A percentile compares a stretch with the other conserved stretches of the same genome.
phyloP scores from a whole-genome alignment of 176 grass and related monocot species.

The Phragmites australis region DNA sequence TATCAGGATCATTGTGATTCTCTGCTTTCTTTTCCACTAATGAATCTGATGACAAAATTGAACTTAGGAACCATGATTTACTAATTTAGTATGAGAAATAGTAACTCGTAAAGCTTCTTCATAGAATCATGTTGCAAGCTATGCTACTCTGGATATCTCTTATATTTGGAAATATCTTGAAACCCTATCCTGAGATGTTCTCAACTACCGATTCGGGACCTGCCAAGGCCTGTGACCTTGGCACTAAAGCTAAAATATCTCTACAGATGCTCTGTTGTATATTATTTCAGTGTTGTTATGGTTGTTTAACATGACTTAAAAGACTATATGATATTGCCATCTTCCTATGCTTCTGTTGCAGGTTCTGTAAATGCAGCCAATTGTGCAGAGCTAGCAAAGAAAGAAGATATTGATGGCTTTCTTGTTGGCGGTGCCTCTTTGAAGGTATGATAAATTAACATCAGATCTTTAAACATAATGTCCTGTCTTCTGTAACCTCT shows the following conservation, averaged over 20 bases:
- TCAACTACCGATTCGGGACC: neutral
- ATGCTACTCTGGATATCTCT: neutral
- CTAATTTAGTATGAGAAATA: neutral
- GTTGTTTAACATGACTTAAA: neutral
- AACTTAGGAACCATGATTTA: neutral
- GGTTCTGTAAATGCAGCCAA: constrained; percentile 91
- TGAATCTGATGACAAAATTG: neutral
- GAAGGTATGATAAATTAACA: constrained; percentile 55
- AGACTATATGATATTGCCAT: neutral
- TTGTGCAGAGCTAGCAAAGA: constrained; percentile 83
- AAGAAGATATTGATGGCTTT: constrained; percentile 98
- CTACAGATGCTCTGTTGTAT: neutral
- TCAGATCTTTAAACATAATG: neutral
- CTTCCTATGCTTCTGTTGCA: constrained; percentile 38
- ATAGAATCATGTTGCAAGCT: neutral
- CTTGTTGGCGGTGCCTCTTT: constrained; percentile 95
- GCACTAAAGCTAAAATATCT: neutral
- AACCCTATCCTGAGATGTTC: neutral
- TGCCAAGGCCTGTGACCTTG: neutral
- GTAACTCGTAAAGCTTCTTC: neutral
- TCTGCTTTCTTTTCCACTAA: neutral
- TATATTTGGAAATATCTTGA: neutral
- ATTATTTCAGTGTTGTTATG: neutral
- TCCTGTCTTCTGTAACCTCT: neutral
- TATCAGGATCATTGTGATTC: neutral